Evolutionary conservation across 2,329 filamentous ascomycete genomes (phyloP), one percentile per base, ranked within the genome.

Genomic region (Hypocreales sp.): DNA sequence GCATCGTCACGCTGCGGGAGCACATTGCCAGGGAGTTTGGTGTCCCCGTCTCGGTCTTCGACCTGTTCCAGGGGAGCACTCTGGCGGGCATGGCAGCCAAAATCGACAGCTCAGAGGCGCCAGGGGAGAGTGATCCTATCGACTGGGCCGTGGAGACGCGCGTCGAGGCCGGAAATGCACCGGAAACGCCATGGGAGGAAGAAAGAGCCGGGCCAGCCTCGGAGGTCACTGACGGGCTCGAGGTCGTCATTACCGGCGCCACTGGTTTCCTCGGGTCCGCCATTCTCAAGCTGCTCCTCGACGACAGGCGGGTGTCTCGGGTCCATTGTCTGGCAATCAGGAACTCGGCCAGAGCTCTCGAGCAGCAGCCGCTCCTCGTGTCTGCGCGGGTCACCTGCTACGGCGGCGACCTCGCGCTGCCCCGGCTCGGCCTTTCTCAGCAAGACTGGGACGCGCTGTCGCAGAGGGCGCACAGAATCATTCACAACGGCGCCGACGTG

Each of bases 401-500:
- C 27, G 13, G 23, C 0, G 38, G 44, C 20, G 47, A 64, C 12
- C 37, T 49, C 4, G 8, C 33, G 2, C 13, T 25, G 3, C 38
- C 42, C 0, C 22, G 18, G 2, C 31, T 51, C 0, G 44, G 45
- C 0, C 40, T 52, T 6, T 27, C 33, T 14, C 8, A 19, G 14
- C 17, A 24, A 9, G 31, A 30, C 2, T 36, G 34, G 23, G 5
- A 14, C 7, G 19, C 20, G 2, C 17, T 41, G 13, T 30, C 33
- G 8, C 10, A 14, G 5, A 20, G 44, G 7, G 35, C 38, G 0
- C 40, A 51, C 13, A 36, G 45, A 9, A 59, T 78, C 25, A 60
- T 79, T 14, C 74, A 69, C 41, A 53, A 48, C 27, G 65, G 57
- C 7, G 59, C 60, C n/a, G 48, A 54, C 13, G 42, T 45, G 10